Conservation (phyloP, 768 basidiomycete genomes). For the Sporobolomyces pararoseus region DNA sequence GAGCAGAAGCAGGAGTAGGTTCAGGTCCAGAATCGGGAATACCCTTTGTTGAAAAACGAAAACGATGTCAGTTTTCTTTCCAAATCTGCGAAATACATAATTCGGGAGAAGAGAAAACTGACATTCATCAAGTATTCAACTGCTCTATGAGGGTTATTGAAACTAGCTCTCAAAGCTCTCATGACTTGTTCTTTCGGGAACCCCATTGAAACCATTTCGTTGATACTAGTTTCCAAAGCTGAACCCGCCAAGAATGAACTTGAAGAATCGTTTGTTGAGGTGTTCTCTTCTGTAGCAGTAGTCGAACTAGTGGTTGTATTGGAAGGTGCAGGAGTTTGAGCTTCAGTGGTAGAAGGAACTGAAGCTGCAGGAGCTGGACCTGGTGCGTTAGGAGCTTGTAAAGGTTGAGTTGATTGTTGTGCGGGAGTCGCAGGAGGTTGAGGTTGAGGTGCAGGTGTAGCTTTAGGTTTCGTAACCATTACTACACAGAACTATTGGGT, state of each 20-base stretch:
- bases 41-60: conserved; percentile 56
- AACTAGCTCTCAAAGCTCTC: conserved; percentile 83
- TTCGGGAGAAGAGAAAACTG: conserved; percentile 7
- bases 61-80: not conserved
- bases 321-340: conserved; percentile 49
- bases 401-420: conserved; percentile 45
- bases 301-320: conserved; percentile 21
- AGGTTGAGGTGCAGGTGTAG: conserved; percentile 44
- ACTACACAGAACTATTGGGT: conserved; percentile 80
- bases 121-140: conserved; percentile 94
- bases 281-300: conserved; percentile 14
- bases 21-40: conserved; percentile 63
- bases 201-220: conserved; percentile 90
- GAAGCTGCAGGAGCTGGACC: conserved; percentile 48
- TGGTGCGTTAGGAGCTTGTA: conserved; percentile 47
- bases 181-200: conserved; percentile 79
- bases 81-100: conserved; percentile 14
- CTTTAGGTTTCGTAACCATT: conserved; percentile 79
- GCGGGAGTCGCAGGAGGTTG: conserved; percentile 48
- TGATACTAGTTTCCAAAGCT: conserved; percentile 69
- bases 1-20: conserved; percentile 49
- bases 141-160: conserved; percentile 94
- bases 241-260: conserved; percentile 71
- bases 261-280: conserved; percentile 53
- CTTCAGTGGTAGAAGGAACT: conserved; percentile 31